These are phyloP conservation scores for Pyropia yezoensis DNA, from an alignment of 23 red algal genomes.

Conservation along the genomic window DNA sequence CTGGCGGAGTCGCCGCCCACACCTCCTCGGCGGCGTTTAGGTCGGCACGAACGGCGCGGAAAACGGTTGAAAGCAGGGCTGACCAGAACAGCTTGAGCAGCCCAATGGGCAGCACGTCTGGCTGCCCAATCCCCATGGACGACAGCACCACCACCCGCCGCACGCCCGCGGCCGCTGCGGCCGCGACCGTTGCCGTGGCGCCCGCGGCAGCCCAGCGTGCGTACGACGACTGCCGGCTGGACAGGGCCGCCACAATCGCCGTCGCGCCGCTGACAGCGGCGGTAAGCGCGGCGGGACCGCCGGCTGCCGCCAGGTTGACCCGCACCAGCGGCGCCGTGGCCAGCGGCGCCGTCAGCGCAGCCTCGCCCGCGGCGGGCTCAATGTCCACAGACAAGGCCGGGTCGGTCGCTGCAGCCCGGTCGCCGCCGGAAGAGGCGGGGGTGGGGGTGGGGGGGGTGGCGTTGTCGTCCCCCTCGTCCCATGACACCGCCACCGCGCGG, in stretches of 20 bases:
- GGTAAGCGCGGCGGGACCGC: too few species aligned
- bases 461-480: too few species aligned
- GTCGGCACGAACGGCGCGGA: neutral
- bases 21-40: neutral
- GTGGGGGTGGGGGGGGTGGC: too few species aligned
- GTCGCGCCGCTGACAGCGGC: too few species aligned
- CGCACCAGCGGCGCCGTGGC: too few species aligned
- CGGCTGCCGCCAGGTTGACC: too few species aligned
- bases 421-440: too few species aligned
- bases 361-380: too few species aligned
- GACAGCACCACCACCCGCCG: conserved; percentile 2
- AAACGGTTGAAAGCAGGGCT: neutral
- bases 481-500: neutral
- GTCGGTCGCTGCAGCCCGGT: too few species aligned
- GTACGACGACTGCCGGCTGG: neutral
- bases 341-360: too few species aligned
- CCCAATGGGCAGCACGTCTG: neutral
- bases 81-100: neutral
- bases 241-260: neutral
- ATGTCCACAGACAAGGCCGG: too few species aligned
- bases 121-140: neutral
- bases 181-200: neutral
- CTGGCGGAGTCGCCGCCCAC: neutral
- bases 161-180: neutral
- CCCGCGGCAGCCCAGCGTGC: neutral